phyloP scores from a whole-genome alignment of 164 flowering plant species.

The Sextonia rubra region DNA sequence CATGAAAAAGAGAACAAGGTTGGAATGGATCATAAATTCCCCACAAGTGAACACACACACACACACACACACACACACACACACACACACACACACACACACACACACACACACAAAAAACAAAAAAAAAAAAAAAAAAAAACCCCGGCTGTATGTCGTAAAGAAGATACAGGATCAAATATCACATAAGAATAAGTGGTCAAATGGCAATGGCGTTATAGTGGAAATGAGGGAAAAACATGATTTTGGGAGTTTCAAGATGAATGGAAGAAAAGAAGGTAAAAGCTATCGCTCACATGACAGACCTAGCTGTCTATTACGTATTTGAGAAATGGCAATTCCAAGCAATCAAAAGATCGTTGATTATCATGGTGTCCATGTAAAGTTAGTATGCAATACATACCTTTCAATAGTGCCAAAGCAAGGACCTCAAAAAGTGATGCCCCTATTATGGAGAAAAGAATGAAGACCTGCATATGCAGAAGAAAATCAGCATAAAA shows the following conservation, averaged over 20 bases:
- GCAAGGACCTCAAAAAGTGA: constrained; percentile 50
- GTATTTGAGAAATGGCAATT: not conserved
- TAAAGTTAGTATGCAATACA: not conserved
- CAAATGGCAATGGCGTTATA: not conserved
- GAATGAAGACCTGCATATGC: constrained; percentile 63
- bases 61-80: too few species aligned
- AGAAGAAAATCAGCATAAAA: too few species aligned
- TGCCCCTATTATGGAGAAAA: constrained; percentile 58
- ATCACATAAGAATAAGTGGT: not conserved
- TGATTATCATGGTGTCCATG: not conserved
- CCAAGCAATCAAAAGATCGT: not conserved
- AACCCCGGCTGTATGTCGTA: not conserved
- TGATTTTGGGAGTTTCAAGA: not conserved
- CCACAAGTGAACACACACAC: too few species aligned
- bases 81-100: too few species aligned
- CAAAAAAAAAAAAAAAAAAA: too few species aligned
- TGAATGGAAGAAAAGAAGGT: not conserved
- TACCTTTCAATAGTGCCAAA: constrained; percentile 64
- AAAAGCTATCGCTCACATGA: not conserved
- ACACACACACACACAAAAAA: too few species aligned
- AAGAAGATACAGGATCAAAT: not conserved
- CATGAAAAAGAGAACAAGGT: not conserved
- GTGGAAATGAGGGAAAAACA: not conserved
- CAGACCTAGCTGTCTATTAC: not conserved
- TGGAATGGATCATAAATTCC: not conserved